Conservation (phyloP, 2,329 filamentous ascomycete genomes). For the Calonectria hongkongensis region DNA sequence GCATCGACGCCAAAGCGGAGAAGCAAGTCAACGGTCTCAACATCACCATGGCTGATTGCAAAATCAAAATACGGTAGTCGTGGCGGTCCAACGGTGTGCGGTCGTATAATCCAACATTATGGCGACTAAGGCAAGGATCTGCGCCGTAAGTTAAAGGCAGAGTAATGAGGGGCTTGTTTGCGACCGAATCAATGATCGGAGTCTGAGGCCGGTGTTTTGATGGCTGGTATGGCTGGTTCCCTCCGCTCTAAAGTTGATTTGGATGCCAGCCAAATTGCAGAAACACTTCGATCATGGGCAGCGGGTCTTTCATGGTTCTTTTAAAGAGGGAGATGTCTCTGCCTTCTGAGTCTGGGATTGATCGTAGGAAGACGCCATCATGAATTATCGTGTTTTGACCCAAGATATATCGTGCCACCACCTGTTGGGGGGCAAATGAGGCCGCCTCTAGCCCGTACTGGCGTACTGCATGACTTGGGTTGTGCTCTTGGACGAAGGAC, state of each 20-base stretch:
- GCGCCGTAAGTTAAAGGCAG: slow-evolving; percentile 10
- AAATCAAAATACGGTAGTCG: neutral
- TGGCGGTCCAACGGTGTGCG: neutral
- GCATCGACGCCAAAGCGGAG: neutral
- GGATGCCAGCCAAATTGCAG: slow-evolving; percentile 35
- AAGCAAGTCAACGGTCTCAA: slow-evolving; percentile 1
- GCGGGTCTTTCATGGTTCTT: neutral
- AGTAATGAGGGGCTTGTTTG: slow-evolving; percentile 16
- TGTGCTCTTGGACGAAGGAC: slow-evolving; percentile 6
- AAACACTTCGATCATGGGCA: slow-evolving; percentile 26
- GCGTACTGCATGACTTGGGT: slow-evolving; percentile 20
- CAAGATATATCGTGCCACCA: slow-evolving; percentile 19
- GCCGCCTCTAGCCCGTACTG: slow-evolving; percentile 30
- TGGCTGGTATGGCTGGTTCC: neutral
- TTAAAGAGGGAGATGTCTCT: slow-evolving; percentile 18
- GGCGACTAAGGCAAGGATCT: neutral
- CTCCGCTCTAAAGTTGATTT: slow-evolving; percentile 30
- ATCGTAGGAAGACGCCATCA: slow-evolving; percentile 26
- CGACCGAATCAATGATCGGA: neutral
- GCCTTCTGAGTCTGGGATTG: neutral
- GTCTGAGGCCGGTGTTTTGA: neutral
- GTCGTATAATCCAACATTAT: slow-evolving; percentile 8
- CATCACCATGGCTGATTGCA: neutral
- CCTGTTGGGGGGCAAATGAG: slow-evolving; percentile 28
- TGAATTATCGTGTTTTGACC: slow-evolving; percentile 6